A percentile compares a stretch with the other conserved stretches of the same genome.
Evolutionary conservation across 192 early-diverging fungal species (phyloP).

Genomic region (Mycoemilia scoparia): DNA sequence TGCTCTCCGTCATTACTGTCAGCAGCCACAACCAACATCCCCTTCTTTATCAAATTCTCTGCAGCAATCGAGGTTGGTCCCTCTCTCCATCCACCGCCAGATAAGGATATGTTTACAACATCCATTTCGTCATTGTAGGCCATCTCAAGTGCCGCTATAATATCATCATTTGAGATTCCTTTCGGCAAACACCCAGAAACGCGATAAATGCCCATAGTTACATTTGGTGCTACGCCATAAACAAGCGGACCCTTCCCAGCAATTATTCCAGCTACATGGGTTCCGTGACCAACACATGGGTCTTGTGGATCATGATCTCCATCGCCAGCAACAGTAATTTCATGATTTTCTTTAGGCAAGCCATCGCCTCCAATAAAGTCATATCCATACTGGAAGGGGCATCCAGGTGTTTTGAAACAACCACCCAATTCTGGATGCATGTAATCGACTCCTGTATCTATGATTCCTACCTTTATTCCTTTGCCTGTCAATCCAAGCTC

Average conservation of each 20-base stretch:
- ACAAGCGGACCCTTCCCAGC: constrained; percentile 44
- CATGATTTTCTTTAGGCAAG: too few relatives aligned
- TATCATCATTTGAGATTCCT: constrained; percentile 45
- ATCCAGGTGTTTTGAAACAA: constrained; percentile 36
- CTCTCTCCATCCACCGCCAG: constrained; percentile 44
- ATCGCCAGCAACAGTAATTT: too few relatives aligned
- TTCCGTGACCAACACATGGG: constrained; percentile 44
- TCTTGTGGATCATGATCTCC: constrained; percentile 35
- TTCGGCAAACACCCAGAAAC: constrained; percentile 52
- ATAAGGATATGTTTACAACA: constrained; percentile 72
- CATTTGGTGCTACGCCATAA: constrained; percentile 66
- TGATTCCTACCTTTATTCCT: constrained; percentile 32
- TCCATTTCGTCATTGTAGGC: constrained; percentile 56
- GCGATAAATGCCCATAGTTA: constrained; percentile 59
- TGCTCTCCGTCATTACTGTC: constrained; percentile 46
- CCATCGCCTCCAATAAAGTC: constrained; percentile 37
- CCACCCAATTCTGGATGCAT: constrained; percentile 28
- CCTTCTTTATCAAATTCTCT: constrained; percentile 21
- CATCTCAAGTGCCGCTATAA: constrained; percentile 53
- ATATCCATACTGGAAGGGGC: constrained; percentile 37
- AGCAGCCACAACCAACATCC: constrained; percentile 37
- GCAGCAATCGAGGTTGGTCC: constrained; percentile 38
- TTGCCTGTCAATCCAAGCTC: constrained; percentile 38
- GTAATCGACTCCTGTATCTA: constrained; percentile 31
- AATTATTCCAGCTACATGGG: constrained; percentile 55